Evolutionary conservation across 805 yeast genomes (phyloP), one percentile per base, ranked within the genome.

Genomic region (Ogataea philodendri): DNA sequence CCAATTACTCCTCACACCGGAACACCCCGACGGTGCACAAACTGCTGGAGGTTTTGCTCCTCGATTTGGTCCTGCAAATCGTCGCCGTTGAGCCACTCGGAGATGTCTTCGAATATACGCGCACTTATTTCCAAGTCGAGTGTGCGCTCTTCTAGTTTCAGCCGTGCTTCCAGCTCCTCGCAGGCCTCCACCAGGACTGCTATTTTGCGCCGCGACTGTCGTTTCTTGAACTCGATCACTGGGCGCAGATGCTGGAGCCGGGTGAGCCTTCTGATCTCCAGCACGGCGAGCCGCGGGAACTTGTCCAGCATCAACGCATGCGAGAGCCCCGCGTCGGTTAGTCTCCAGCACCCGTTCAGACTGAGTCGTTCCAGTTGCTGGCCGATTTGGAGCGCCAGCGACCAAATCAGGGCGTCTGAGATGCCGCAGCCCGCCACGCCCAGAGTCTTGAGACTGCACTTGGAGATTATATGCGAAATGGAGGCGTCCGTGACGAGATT

Each of bases 391-490:
- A 72, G 57, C 0, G 88, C 87, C 21, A 89, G 60, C 50, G 83
- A 89, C 95, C 95, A 86, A 10, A 89, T 64, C 4, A 84, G 69
- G 26, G 76, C 69, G 62, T 89, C 96, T 6, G 84, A 76, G 13
- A 89, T 72, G 27, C 74, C 67, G 57, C 96, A 86, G 5, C 97
- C 97, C 0, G 97, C 96, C 14, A 87, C 63, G 0, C 97, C 97
- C 27, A 89, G 64, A 0, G 96, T 87, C 28, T 69, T 66, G 29
- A 81, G 67, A 14, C 62, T 55, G 36, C 87, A 80, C 48, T 74
- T 73, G 22, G 66, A 65, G 7, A 78, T 72, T 17, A 88, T 60
- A 9, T 72, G 70, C 9, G 73, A 63, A 16, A 88, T 57, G 5
- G 93, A 76, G 22, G 73, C 66, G 63, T 85, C 90, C 1, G 95